phyloP scores from a whole-genome alignment of 768 basidiomycete species.

The Auricularia heimuer region DNA sequence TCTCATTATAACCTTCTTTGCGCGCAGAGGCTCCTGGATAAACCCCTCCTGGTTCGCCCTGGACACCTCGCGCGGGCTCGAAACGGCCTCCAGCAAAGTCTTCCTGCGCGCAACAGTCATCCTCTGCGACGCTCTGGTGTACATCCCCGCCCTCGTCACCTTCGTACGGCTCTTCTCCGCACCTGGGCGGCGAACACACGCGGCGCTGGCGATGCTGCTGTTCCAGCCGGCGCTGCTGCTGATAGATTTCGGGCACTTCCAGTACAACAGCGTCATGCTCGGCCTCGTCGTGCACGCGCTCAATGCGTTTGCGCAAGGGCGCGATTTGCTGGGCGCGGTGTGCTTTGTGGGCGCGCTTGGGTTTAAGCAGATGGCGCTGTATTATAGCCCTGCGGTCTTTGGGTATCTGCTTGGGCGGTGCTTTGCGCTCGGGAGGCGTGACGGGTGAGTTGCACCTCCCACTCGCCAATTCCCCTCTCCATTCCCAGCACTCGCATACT shows the following conservation, averaged over 20 bases:
- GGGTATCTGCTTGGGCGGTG: constrained; percentile 87
- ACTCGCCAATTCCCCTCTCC: too few relatives aligned
- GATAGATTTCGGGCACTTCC: constrained; percentile 90
- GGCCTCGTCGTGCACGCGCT: constrained; percentile 65
- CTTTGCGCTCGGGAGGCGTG: constrained; percentile 56
- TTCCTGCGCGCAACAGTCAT: constrained; percentile 80
- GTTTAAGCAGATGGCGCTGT: constrained; percentile 95
- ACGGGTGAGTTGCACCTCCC: constrained; percentile 50
- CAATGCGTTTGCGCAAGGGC: constrained; percentile 55
- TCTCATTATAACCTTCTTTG: constrained; percentile 8
- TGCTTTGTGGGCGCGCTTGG: constrained; percentile 77
- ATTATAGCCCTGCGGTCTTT: constrained; percentile 89
- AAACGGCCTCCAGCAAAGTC: constrained; percentile 51
- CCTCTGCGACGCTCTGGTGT: constrained; percentile 56
- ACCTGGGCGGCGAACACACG: constrained; percentile 20
- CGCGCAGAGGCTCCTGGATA: constrained; percentile 37
- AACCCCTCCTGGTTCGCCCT: constrained; percentile 62
- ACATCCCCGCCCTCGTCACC: constrained; percentile 60
- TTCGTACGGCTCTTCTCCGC: constrained; percentile 56
- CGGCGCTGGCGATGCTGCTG: constrained; percentile 60
- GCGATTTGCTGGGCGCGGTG: constrained; percentile 67
- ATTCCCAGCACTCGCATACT: too few relatives aligned
- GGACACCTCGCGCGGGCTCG: constrained; percentile 60
- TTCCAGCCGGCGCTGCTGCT: constrained; percentile 78
- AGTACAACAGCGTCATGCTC: constrained; percentile 93